Conservation (phyloP, 768 basidiomycete species). For the Krasilnikovozyma curviuscula region DNA sequence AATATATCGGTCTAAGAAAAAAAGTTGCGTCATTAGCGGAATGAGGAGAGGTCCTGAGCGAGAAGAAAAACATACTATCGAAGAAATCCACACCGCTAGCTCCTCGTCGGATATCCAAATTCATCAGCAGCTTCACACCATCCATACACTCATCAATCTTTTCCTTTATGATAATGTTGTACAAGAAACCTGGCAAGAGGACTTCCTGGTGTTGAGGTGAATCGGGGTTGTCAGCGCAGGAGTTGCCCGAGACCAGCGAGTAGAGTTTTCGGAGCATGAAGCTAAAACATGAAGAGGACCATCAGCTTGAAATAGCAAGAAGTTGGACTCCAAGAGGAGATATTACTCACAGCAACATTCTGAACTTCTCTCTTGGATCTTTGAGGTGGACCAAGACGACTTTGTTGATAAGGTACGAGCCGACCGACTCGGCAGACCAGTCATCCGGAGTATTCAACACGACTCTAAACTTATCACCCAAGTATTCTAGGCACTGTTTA, state of each 20-base stretch:
- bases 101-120: constrained; percentile 53
- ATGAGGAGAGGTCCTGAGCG: not conserved
- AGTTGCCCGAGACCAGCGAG: constrained; percentile 68
- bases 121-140: constrained; percentile 39
- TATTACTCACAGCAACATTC: constrained; percentile 63
- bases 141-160: constrained; percentile 75
- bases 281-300: constrained; percentile 29
- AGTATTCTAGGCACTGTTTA: constrained; percentile 76
- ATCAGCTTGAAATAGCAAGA: not conserved
- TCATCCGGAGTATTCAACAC: constrained; percentile 82
- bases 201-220: constrained; percentile 98
- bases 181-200: constrained; percentile 73
- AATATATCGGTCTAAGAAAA: constrained; percentile 52
- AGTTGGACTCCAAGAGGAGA: not conserved
- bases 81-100: constrained; percentile 62
- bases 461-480: constrained; percentile 91
- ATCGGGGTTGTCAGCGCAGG: constrained; percentile 89
- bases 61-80: constrained; percentile 42
- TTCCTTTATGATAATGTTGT: constrained; percentile 97
- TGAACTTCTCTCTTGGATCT: constrained; percentile 76
- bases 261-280: constrained; percentile 97
- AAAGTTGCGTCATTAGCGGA: not conserved
- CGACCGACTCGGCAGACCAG: constrained; percentile 64
- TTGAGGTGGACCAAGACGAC: constrained; percentile 78
- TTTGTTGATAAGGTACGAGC: constrained; percentile 62